phyloP scores from a whole-genome alignment of 768 basidiomycete genomes.

The Lentinula raphanica region DNA sequence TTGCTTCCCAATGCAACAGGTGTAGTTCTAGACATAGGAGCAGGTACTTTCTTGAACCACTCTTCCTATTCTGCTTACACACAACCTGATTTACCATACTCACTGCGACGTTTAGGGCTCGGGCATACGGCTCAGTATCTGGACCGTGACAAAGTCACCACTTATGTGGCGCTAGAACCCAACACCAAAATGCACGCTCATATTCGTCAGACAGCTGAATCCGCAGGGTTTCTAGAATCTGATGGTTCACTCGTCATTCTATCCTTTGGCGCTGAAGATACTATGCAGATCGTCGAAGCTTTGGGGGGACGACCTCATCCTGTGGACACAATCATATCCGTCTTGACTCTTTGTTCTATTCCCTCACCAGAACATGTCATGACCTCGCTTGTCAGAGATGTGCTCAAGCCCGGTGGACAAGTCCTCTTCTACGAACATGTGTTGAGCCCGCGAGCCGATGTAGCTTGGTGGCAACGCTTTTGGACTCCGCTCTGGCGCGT shows the following conservation, averaged over 20 bases:
- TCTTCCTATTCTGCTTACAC: too few relatives aligned
- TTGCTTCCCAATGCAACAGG: neutral
- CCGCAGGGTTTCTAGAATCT: slow-evolving; percentile 47
- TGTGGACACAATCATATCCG: slow-evolving; percentile 59
- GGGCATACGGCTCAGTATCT: slow-evolving; percentile 65
- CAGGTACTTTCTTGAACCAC: too few relatives aligned
- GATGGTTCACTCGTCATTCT: slow-evolving; percentile 54
- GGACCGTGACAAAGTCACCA: slow-evolving; percentile 45
- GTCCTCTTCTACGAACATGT: slow-evolving; percentile 73
- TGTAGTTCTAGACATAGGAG: slow-evolving; percentile 4
- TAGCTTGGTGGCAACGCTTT: slow-evolving; percentile 65
- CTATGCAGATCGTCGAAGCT: slow-evolving; percentile 38
- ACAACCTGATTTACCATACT: neutral
- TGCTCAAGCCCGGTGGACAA: slow-evolving; percentile 60
- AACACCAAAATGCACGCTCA: slow-evolving; percentile 57
- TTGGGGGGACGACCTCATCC: slow-evolving; percentile 19
- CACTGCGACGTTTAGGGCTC: slow-evolving; percentile 37
- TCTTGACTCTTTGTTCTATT: slow-evolving; percentile 64
- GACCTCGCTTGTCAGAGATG: slow-evolving; percentile 37
- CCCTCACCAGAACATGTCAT: slow-evolving; percentile 50
- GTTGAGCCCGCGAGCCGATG: slow-evolving; percentile 41
- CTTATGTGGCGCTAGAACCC: slow-evolving; percentile 71
- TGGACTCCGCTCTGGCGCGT: slow-evolving; percentile 69
- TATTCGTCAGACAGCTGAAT: slow-evolving; percentile 44
- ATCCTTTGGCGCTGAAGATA: slow-evolving; percentile 59